phyloP scores from a whole-genome alignment of 352 stramenopile genomes.

The Phytopythium cucurbitacearum region DNA sequence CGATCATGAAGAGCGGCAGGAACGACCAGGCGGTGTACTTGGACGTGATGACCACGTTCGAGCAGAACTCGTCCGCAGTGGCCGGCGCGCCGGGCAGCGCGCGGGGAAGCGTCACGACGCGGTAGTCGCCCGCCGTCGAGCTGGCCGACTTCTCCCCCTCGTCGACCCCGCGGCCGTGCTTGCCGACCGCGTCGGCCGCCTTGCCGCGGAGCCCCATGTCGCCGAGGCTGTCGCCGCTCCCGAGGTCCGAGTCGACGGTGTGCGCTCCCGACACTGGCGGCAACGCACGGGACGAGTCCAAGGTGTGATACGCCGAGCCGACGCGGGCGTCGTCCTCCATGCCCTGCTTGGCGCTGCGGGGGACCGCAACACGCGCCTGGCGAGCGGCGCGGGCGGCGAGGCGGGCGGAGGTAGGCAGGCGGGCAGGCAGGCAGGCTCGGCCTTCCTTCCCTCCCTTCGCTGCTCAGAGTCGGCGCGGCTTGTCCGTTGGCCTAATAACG shows the following conservation, averaged over 20 bases:
- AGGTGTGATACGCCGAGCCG: conserved; percentile 16
- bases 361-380: no score
- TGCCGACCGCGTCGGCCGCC: conserved; percentile 6
- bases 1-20: conserved; percentile 84
- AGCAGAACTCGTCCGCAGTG: conserved; percentile 36
- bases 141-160: conserved; percentile 6
- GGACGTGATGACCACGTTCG: conserved; percentile 89
- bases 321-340: conserved; percentile 25
- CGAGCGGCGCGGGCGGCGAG: no score
- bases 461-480: no score
- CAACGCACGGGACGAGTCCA: background rate
- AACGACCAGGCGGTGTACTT: conserved; percentile 91
- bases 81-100: conserved; percentile 10
- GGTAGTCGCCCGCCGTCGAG: conserved; percentile 32
- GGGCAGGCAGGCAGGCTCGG: no score
- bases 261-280: conserved; percentile 6
- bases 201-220: conserved; percentile 13
- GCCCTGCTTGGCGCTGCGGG: background rate
- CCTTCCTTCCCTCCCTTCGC: no score
- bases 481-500: no score
- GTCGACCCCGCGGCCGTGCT: conserved; percentile 5
- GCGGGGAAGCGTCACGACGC: conserved; percentile 47
- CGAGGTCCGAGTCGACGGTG: conserved; percentile 8
- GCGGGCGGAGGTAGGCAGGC: no score
- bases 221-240: conserved; percentile 7